phyloP scores from a whole-genome alignment of 768 basidiomycete species.

The Agaricus subrufescens region DNA sequence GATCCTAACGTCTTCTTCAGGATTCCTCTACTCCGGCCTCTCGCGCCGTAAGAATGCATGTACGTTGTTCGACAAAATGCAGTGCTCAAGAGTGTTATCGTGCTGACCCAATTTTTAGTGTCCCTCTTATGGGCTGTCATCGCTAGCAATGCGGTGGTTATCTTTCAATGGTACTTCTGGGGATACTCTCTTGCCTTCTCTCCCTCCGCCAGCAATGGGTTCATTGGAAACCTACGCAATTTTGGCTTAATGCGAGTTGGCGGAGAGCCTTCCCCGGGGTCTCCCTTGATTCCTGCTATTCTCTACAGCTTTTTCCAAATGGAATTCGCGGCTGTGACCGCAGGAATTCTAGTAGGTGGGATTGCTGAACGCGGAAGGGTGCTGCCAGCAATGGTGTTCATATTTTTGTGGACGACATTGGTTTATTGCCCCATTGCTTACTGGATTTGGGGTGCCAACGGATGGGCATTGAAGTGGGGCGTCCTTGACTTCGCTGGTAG shows the following conservation, averaged over 20 bases:
- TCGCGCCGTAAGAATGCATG: conserved; percentile 62
- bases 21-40: conserved; percentile 71
- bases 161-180: conserved; percentile 76
- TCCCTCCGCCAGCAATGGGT: conserved; percentile 65
- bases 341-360: conserved; percentile 71
- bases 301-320: conserved; percentile 86
- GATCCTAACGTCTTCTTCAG: conserved; percentile 26
- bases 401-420: conserved; percentile 81
- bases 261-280: conserved; percentile 69
- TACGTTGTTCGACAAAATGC: conserved; percentile 19
- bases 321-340: conserved; percentile 83
- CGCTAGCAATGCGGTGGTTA: conserved; percentile 68
- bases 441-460: conserved; percentile 79
- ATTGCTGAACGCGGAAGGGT: conserved; percentile 86
- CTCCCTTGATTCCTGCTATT: conserved; percentile 75
- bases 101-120: conserved; percentile 27
- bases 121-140: conserved; percentile 74
- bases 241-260: conserved; percentile 75
- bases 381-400: conserved; percentile 75
- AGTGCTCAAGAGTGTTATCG: not conserved
- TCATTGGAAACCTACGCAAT: conserved; percentile 75
- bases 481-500: conserved; percentile 84
- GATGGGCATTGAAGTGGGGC: conserved; percentile 85
- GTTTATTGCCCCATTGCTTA: conserved; percentile 87
- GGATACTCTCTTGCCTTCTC: conserved; percentile 82